A percentile compares a stretch with the other conserved stretches of the same genome.
These are phyloP conservation scores for Pseudogymnoascus sp. DNA, from an alignment of 2,329 filamentous ascomycete genomes.

Conservation along the genomic window DNA sequence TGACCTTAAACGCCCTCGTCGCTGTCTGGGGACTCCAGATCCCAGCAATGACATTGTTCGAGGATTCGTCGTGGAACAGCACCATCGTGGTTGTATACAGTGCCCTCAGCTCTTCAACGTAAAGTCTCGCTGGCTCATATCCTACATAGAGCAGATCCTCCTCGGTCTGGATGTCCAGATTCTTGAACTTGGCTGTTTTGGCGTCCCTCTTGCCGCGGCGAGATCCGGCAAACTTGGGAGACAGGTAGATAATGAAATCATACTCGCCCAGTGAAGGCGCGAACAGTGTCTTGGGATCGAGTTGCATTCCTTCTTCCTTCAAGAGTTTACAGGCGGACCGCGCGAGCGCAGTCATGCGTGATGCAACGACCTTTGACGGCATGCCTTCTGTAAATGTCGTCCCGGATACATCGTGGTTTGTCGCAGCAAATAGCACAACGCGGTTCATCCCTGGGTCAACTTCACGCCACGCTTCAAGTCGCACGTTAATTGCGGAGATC, in stretches of 20 bases:
- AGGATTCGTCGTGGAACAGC: constrained; percentile 64
- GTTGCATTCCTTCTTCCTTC: constrained; percentile 40
- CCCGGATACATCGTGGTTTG: constrained; percentile 68
- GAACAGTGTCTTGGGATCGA: constrained; percentile 59
- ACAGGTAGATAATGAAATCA: constrained; percentile 72
- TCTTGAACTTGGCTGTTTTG: constrained; percentile 60
- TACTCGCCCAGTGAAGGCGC: constrained; percentile 66
- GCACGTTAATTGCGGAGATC: constrained; percentile 54
- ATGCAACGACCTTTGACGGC: constrained; percentile 75
- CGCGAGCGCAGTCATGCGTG: constrained; percentile 73
- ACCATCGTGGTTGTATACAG: constrained; percentile 63
- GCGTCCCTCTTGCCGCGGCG: constrained; percentile 29
- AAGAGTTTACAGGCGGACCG: constrained; percentile 63
- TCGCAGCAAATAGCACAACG: constrained; percentile 71
- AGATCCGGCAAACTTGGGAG: constrained; percentile 27
- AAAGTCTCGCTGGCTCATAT: constrained; percentile 51
- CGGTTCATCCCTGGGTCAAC: constrained; percentile 85
- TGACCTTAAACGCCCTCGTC: constrained; percentile 56
- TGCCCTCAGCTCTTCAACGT: constrained; percentile 58
- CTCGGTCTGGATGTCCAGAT: constrained; percentile 56
- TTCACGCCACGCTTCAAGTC: constrained; percentile 76
- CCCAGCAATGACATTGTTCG: constrained; percentile 51
- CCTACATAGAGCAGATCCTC: constrained; percentile 37
- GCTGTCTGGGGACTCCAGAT: constrained; percentile 51
- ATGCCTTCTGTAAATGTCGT: constrained; percentile 68